Percentiles rank a stretch among this genome's conserved stretches.
Evolutionary conservation across 768 basidiomycete genomes (phyloP).

Genomic region (Mycena chlorophos): DNA sequence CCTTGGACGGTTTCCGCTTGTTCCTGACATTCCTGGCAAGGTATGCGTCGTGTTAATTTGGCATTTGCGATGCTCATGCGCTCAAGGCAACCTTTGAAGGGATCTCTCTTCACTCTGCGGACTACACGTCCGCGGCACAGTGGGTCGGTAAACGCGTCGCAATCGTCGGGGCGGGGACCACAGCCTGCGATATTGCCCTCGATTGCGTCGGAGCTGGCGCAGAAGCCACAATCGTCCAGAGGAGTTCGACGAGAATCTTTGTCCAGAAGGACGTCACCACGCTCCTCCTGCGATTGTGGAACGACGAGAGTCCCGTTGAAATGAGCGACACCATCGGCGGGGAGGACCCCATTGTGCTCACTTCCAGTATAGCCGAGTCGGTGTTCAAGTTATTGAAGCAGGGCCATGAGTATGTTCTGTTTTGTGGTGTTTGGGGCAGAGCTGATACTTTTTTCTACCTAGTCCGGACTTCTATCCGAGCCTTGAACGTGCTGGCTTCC

Average conservation of each 20-base stretch:
- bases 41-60: too few relatives aligned
- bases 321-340: slow-evolving; percentile 12
- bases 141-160: slow-evolving; percentile 54
- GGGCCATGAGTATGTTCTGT: slow-evolving; percentile 2
- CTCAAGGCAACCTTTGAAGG: slow-evolving; percentile 52
- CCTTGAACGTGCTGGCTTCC: slow-evolving; percentile 17
- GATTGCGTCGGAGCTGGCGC: slow-evolving; percentile 14
- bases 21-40: slow-evolving; percentile 18
- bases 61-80: too few relatives aligned
- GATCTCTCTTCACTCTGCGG: slow-evolving; percentile 45
- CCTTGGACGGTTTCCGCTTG: slow-evolving; percentile 12
- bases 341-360: slow-evolving; percentile 16
- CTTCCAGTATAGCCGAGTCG: slow-evolving; percentile 3
- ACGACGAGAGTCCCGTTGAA: slow-evolving; percentile 12
- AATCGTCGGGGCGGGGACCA: slow-evolving; percentile 51
- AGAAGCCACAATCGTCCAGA: slow-evolving; percentile 38
- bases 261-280: slow-evolving; percentile 6
- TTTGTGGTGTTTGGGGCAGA: not conserved
- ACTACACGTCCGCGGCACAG: slow-evolving; percentile 41
- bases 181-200: slow-evolving; percentile 18
- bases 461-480: slow-evolving; percentile 19
- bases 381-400: slow-evolving; percentile 4
- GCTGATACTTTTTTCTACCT: not conserved
- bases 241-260: slow-evolving; percentile 38
- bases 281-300: slow-evolving; percentile 9